Conservation (phyloP, 2,329 filamentous ascomycete species). For the Penicillium sp. region DNA sequence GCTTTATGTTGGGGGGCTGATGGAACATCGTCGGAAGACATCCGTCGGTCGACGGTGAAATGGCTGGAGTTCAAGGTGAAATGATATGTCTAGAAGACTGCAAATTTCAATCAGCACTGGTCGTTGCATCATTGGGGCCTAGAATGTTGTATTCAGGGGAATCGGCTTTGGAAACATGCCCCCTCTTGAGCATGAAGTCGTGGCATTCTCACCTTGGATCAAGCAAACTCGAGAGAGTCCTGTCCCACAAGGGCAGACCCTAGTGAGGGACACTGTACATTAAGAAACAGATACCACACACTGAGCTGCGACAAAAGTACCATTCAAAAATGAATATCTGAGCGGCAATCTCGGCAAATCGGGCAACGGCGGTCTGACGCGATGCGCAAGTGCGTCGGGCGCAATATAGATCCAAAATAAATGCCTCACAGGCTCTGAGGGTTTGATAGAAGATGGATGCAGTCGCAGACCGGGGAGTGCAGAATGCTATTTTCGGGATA, state of each 20-base stretch:
- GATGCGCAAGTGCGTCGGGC: not conserved
- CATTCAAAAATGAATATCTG: constrained; percentile 10
- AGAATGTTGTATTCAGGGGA: constrained; percentile 2
- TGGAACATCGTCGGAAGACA: constrained; percentile 46
- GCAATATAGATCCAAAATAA: not conserved
- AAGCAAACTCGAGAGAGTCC: not conserved
- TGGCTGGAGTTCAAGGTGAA: constrained; percentile 7
- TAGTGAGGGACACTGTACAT: constrained; percentile 11
- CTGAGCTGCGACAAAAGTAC: constrained; percentile 14
- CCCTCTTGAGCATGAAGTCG: not conserved
- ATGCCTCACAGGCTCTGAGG: constrained; percentile 1
- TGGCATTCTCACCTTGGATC: constrained; percentile 7
- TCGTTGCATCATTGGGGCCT: constrained; percentile 11
- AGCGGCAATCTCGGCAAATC: constrained; percentile 8
- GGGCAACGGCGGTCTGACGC: constrained; percentile 4
- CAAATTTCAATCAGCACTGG: constrained; percentile 12
- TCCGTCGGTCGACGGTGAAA: constrained; percentile 29
- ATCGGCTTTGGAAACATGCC: too few species aligned
- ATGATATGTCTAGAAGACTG: constrained; percentile 3
- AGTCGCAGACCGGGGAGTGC: constrained; percentile 9
- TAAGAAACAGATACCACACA: constrained; percentile 9
- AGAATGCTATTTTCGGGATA: constrained; percentile 8
- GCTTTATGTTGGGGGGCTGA: constrained; percentile 35
- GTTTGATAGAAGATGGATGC: constrained; percentile 4
- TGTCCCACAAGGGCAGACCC: constrained; percentile 14